A percentile compares a stretch with the other conserved stretches of the same genome.
Evolutionary conservation across 495 filamentous ascomycete genomes (phyloP).

Genomic region (Pyronema omphalodes): DNA sequence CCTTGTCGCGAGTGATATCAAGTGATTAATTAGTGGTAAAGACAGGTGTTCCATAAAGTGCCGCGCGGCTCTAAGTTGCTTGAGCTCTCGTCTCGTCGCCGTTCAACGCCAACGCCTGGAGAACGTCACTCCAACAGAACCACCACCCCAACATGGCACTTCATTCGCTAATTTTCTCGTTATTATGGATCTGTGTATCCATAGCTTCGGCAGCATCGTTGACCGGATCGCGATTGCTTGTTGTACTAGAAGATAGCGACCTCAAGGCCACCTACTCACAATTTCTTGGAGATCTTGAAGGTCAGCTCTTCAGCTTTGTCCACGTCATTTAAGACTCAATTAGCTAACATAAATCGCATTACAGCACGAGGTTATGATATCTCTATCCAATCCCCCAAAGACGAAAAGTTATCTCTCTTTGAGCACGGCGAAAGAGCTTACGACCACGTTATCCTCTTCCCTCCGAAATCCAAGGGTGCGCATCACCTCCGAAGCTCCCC

Average conservation of each 20-base stretch:
- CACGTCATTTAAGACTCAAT: not conserved
- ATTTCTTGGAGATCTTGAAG: slow-evolving; percentile 64
- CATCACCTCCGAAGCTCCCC: slow-evolving; percentile 1
- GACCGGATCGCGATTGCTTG: slow-evolving; percentile 62
- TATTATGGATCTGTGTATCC: slow-evolving; percentile 14
- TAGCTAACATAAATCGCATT: slow-evolving; percentile 1
- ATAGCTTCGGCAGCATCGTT: slow-evolving; percentile 14
- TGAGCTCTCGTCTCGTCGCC: slow-evolving; percentile 1
- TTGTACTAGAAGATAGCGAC: slow-evolving; percentile 62
- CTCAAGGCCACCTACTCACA: slow-evolving; percentile 66
- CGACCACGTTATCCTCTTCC: slow-evolving; percentile 79
- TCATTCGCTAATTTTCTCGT: slow-evolving; percentile 12
- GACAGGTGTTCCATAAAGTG: not conserved
- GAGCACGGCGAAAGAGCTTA: slow-evolving; percentile 69
- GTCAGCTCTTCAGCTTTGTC: slow-evolving; percentile 32
- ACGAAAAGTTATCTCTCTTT: slow-evolving; percentile 64
- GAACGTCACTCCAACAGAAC: not conserved
- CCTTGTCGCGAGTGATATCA: not conserved
- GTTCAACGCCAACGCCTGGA: not conserved
- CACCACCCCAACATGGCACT: slow-evolving; percentile 13
- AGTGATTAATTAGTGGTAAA: not conserved
- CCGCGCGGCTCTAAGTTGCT: not conserved
- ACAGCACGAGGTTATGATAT: slow-evolving; percentile 67
- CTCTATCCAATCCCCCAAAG: slow-evolving; percentile 70
- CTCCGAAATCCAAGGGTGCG: slow-evolving; percentile 73